Evolutionary conservation across 306 rosid species (phyloP), one percentile per base, ranked within the genome.

Genomic region (Pyrus pyrifolia): DNA sequence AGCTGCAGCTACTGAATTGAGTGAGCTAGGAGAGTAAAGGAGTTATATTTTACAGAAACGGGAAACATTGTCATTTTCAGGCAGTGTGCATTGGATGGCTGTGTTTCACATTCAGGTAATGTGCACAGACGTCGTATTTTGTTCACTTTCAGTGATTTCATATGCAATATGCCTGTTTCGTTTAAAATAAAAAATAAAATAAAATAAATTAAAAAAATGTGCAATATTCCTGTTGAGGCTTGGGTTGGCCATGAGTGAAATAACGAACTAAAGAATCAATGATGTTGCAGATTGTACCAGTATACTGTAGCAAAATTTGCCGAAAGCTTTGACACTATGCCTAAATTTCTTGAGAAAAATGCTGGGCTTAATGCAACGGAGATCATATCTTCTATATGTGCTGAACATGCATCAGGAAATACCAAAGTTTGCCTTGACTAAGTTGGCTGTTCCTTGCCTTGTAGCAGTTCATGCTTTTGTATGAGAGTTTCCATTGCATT

Each of bases 1-100:
- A 65, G 96, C 93, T 73, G 93, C 97, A 8, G 97, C 98, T 57
- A 94, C 96, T 40, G 96, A 94, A 87, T 94, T 74, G 98, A 94
- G 88, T 76, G 90, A 68, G 98, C 96, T 65, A 88, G 62, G 85
- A 85, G 91, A 81, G 90, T 94, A 66, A 94, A 94, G 81, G 98
- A 94, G 15, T 92, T 90, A 64, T 92, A 96, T 76, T 90, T 83
- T 80, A 90, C 82, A 84, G 97, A 92, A 88, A 90, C 93, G 8
- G 98, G 98, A 97, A 92, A 87, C 42, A n/a, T 38, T 27, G 53
- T 55, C 31, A 58, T 67, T 22, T 2, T 55, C 45, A 42, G 45
- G 45, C 45, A 42, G 0, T 42, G 12, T 42, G 45, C 45, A 42
- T 42, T 2, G 45, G 45, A 42, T 42, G 45, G 45, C 45, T 1